These are phyloP conservation scores for Lachancea fermentati DNA, from an alignment of 805 yeast species.

Conservation along the genomic window DNA sequence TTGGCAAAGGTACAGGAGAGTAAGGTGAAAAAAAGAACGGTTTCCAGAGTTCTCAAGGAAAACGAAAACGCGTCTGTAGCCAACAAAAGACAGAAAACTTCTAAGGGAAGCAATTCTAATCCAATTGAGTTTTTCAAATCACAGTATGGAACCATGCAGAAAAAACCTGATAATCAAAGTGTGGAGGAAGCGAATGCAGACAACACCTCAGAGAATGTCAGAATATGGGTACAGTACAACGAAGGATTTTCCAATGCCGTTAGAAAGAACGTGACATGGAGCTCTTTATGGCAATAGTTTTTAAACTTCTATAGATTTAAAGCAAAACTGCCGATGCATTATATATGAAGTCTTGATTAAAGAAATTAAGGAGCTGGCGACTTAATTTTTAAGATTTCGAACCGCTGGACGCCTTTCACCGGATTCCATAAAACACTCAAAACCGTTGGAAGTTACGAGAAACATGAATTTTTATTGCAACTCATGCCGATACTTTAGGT, in stretches of 20 bases:
- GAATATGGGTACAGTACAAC: slow-evolving; percentile 83
- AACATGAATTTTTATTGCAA: no score
- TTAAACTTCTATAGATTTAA: no score
- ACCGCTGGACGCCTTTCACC: no score
- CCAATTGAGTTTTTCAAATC: slow-evolving; percentile 38
- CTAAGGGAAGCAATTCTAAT: slow-evolving; percentile 16
- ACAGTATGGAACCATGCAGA: slow-evolving; percentile 34
- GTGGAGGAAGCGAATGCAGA: background rate
- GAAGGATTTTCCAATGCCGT: slow-evolving; percentile 94
- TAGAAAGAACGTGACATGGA: slow-evolving; percentile 75
- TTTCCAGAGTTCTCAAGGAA: slow-evolving; percentile 17
- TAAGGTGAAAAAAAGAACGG: slow-evolving; percentile 32
- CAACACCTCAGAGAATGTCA: slow-evolving; percentile 26
- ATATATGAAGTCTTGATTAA: no score
- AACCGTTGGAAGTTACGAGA: no score
- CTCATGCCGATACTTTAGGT: no score
- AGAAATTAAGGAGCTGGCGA: no score
- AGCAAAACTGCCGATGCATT: no score
- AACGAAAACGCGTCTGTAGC: slow-evolving; percentile 17
- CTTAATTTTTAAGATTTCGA: no score
- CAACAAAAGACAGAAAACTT: slow-evolving; percentile 18
- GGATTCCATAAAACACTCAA: no score
- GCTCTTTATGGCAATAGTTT: slow-evolving; percentile 41
- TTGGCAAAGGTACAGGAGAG: slow-evolving; percentile 28
- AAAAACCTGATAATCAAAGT: background rate